Evolutionary conservation across 257 asterid species (phyloP).

Genomic region (Jaltomata sinuosa): DNA sequence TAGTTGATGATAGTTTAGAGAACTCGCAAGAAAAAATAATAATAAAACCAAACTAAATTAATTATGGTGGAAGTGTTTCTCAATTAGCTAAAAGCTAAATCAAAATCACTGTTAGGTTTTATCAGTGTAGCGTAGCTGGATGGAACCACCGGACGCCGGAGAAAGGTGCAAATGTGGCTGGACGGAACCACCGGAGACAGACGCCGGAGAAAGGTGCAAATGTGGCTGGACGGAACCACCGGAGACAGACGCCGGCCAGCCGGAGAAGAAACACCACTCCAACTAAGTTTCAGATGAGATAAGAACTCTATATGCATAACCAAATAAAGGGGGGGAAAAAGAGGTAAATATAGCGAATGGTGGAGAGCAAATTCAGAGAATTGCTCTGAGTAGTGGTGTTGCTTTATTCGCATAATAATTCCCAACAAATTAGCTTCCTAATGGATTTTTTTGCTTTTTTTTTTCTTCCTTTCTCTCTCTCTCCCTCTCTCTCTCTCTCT

Average conservation of each 20-base stretch:
- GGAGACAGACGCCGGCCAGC: neutral
- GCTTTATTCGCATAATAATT: neutral
- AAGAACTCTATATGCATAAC: too few species aligned
- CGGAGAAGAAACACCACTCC: too few species aligned
- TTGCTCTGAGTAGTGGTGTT: neutral
- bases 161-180: neutral
- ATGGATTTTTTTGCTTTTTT: neutral
- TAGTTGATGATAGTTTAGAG: too few species aligned
- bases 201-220: neutral
- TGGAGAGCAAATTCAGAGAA: neutral
- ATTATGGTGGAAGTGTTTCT: too few species aligned
- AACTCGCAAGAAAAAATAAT: too few species aligned
- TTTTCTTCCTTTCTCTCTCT: neutral
- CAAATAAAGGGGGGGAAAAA: neutral
- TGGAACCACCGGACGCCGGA: neutral
- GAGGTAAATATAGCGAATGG: neutral
- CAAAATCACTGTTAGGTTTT: neutral
- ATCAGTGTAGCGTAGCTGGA: neutral
- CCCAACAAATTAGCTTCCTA: neutral
- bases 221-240: neutral
- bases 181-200: neutral
- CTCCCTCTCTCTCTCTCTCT: neutral
- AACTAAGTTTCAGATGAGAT: too few species aligned
- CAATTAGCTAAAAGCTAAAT: neutral
- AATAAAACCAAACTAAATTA: too few species aligned